Percentiles rank a stretch among this genome's conserved stretches.
Conservation (phyloP, 2,329 filamentous ascomycete genomes). For the Fusarium musae region DNA sequence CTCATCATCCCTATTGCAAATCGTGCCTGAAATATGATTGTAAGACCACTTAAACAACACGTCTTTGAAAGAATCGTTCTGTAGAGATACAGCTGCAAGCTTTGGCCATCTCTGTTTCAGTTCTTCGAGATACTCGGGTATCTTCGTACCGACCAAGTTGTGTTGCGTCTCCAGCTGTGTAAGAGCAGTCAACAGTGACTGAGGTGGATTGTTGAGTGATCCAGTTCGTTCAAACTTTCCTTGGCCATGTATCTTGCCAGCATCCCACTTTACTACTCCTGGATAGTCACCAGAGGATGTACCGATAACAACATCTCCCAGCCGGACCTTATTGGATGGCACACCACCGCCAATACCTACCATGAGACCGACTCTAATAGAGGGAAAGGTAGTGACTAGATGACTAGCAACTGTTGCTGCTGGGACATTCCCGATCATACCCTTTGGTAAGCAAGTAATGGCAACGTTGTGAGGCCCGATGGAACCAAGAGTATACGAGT, state of each 20-base stretch:
- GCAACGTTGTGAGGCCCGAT: neutral
- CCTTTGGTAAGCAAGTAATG: neutral
- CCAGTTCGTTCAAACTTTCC: neutral
- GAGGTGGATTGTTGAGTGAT: neutral
- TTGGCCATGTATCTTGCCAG: neutral
- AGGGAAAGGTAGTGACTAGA: neutral
- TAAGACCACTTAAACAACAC: accelerated
- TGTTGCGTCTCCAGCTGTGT: neutral
- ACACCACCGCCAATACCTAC: neutral
- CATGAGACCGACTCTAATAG: neutral
- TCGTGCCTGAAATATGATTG: neutral
- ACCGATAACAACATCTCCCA: neutral
- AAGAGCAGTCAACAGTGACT: neutral
- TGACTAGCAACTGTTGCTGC: neutral
- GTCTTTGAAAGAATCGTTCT: neutral
- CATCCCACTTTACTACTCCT: neutral
- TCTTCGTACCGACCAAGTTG: accelerated
- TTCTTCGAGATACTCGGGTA: neutral
- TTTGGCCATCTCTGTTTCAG: neutral
- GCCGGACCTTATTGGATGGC: neutral
- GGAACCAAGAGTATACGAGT: neutral
- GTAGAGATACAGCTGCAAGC: neutral
- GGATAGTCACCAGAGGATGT: neutral
- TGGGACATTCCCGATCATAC: neutral
- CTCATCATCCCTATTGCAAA: neutral